Base-by-base conservation (phyloP, 2,329 filamentous ascomycete species). In the Sporothrix protearum region DNA sequence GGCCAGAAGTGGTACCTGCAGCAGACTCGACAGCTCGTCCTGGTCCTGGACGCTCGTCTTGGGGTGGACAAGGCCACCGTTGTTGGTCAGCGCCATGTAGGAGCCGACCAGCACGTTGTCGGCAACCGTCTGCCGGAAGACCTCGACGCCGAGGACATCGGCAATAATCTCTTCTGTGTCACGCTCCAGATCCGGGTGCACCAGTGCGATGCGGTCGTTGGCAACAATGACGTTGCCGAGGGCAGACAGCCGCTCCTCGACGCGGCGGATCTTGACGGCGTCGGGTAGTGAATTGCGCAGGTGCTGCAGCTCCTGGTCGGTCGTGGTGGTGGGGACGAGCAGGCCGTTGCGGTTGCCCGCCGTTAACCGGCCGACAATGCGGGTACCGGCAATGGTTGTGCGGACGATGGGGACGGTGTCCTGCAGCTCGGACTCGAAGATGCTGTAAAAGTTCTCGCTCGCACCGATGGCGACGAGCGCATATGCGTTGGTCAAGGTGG, bases 131-230 rank as follows among this genome's bases (percentile, higher is more conserved):
- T 99, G 96, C 74, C 93, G 86, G 84, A 96, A 96, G 12, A 96
- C 92, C 81, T 96, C 92, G 72, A 96, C 92, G 74, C 92, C 92
- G 25, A 96, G 85, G 73, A 97, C 93, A 80, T 99, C 96, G 77
- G 96, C 93, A 79, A 99, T 94, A 77, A 99, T 97, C 85, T 99
- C 96, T 83, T 99, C 96, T 19, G 94, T 97, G 85, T 99, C 96
- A 74, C 95, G 92, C 86, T 98, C 96, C 73, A 99, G 86, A 79
- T 99, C 96, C 12, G 96, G 96, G 81, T 99, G 96, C 74, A 98
- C 90, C 59, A 99, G 90, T 69, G 96, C 96, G 76, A 98, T 96
- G 82, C 97, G 94, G 83, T 99, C 96, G 82, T 98, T 98, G 78
- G 89, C 89, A 78, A 94, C 96, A 78, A 99, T 97, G 74, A 98